Evolutionary conservation across 108 stramenopile species (phyloP).

Genomic region (Seminavis robusta): DNA sequence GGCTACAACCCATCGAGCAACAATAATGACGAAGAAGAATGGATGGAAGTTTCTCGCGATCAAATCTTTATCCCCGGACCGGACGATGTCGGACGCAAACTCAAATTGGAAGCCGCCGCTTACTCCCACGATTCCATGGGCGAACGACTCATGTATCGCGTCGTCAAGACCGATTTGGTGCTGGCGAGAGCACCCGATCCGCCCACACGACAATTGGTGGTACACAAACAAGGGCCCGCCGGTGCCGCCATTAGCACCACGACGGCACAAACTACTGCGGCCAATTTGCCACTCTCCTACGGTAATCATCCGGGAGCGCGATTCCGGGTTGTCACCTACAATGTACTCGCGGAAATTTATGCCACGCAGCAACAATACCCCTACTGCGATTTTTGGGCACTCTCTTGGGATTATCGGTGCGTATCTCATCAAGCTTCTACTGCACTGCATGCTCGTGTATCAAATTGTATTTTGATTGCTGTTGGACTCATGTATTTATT

Average conservation of each 20-base stretch:
- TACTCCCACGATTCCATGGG: conserved; percentile 80
- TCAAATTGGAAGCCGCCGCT: conserved; percentile 79
- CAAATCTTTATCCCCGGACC: conserved; percentile 71
- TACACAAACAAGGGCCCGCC: conserved; percentile 52
- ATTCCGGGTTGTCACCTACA: conserved; percentile 94
- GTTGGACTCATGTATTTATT: too few relatives aligned
- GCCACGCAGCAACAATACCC: conserved; percentile 98
- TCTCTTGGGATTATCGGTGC: conserved; percentile 90
- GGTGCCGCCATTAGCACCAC: too few relatives aligned
- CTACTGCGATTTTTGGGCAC: conserved; percentile 95
- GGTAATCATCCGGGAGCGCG: conserved; percentile 38
- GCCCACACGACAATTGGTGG: conserved; percentile 71
- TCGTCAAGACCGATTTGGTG: conserved; percentile 86
- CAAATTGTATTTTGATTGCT: conserved; percentile 1
- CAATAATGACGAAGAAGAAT: conserved; percentile 41
- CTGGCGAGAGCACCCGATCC: conserved; percentile 80
- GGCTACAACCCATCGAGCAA: neutral
- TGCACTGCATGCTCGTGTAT: too few relatives aligned
- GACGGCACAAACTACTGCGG: too few relatives aligned
- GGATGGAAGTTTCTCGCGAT: conserved; percentile 76
- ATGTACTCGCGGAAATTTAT: conserved; percentile 98
- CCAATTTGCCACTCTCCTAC: too few relatives aligned
- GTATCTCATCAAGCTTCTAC: neutral
- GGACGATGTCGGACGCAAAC: conserved; percentile 74
- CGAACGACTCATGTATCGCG: conserved; percentile 81